phyloP scores from a whole-genome alignment of 352 stramenopile species.

The Globisporangium polare region DNA sequence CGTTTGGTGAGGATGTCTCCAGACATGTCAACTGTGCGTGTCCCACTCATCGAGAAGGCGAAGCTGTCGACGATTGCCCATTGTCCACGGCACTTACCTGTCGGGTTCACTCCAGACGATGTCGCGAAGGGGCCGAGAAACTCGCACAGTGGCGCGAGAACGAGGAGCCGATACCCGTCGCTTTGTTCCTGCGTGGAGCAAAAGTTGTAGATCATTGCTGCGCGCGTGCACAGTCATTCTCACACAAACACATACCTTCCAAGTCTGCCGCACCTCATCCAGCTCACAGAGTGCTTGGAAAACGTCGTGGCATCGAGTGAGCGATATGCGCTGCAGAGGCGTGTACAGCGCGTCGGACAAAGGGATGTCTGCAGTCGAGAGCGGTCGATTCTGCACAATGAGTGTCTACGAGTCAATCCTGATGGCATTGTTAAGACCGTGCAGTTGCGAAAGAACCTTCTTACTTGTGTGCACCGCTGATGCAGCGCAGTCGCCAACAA shows the following conservation, averaged over 20 bases:
- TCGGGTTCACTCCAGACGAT: constrained; percentile 8
- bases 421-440: neutral
- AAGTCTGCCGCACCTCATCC: constrained; percentile 22
- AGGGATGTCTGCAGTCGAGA: constrained; percentile 9
- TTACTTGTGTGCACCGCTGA: constrained; percentile 7
- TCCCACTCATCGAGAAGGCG: neutral
- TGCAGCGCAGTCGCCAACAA: constrained; percentile 12
- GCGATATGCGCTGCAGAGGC: constrained; percentile 27
- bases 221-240: no score
- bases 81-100: constrained; percentile 1
- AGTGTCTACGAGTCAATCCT: neutral
- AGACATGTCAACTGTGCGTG: neutral
- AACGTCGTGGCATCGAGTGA: constrained; percentile 30
- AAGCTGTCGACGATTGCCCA: neutral
- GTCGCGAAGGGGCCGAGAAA: constrained; percentile 14
- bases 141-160: constrained; percentile 15
- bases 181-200: constrained; percentile 9
- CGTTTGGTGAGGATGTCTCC: neutral
- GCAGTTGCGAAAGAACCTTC: constrained; percentile 16
- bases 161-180: constrained; percentile 10
- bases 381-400: constrained; percentile 22
- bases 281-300: constrained; percentile 35
- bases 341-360: constrained; percentile 15
- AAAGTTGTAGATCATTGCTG: no score
- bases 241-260: constrained; percentile 20